Base-by-base conservation (phyloP, 225 moss, liverwort and hornwort species). In the Rhytidiadelphus loreus region DNA sequence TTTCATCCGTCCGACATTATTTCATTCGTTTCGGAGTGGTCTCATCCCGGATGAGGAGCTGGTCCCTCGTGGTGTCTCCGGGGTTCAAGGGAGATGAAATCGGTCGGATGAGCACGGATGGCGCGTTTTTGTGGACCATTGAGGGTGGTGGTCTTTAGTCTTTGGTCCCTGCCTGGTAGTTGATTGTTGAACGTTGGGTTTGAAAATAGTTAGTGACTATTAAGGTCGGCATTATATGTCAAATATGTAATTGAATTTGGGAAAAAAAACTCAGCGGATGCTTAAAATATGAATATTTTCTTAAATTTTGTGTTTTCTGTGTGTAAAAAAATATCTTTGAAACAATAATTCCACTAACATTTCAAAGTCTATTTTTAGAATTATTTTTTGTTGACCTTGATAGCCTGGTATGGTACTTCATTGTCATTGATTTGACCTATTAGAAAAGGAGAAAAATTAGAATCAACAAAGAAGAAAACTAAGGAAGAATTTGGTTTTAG, bases 381-480 rank as follows among this genome's bases (percentile, higher is more conserved):
- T 39, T 69, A 8, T 14, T 69, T 14, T 69, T 24, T 13, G 12
- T 14, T 0, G 0, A 14, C 24, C 7, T 39, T 39, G 24, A 14
- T 25, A 70, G 4, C 6, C 1, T 11, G 0, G 5, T 24, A 14
- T 23, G 13, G 7, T 13, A 39, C 2, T 69, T 69, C 24, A n/a
- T n/a, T n/a, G n/a, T n/a, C n/a, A 39, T 41, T 70, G 41, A 25
- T 70, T 70, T 70, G 25, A 14, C 11, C 8, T 70, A 3, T 5
- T 8, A 70, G 1, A 8, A 1, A 69, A 69, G 13, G 39, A 70
- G 3, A 0, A 41, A 41, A 41, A 14, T 70, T 15, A 13, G 8
- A 24, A 4, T 41, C 0, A 8, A 0, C 2, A 69, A 23, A 39
- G 24, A 23, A 0, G n/a, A n/a, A 14, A n/a, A 70, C 8, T 8